Evolutionary conservation across 371 early-diverging fungal genomes (phyloP).

Genomic region (Zancudomyces culisetae): DNA sequence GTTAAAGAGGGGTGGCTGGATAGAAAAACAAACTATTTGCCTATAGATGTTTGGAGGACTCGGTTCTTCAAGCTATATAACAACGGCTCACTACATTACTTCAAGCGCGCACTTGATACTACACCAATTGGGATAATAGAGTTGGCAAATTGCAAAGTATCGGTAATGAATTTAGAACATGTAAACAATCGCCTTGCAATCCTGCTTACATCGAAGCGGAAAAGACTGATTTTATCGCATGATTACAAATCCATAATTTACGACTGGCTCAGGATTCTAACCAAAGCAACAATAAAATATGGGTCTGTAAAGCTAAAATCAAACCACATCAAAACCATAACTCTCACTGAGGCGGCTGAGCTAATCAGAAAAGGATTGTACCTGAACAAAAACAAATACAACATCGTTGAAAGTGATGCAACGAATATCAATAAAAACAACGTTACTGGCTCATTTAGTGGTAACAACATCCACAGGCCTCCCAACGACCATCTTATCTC

Average conservation of each 20-base stretch:
- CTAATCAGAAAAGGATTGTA: neutral
- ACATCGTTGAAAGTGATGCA: no score
- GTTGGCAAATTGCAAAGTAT: neutral
- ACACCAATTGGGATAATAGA: neutral
- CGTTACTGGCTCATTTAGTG: no score
- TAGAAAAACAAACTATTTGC: neutral
- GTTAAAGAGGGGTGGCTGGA: neutral
- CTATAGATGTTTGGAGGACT: neutral
- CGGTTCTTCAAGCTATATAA: neutral
- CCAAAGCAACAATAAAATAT: constrained; percentile 1
- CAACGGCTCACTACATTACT: neutral
- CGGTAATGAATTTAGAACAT: neutral
- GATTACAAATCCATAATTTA: neutral
- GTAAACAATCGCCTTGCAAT: neutral
- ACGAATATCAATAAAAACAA: no score
- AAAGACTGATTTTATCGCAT: neutral
- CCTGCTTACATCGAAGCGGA: neutral
- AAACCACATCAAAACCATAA: neutral
- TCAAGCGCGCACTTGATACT: neutral
- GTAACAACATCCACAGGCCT: neutral
- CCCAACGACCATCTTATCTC: no score
- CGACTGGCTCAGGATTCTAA: neutral
- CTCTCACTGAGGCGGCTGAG: neutral
- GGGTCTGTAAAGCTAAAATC: neutral
- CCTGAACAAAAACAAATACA: neutral